Base-by-base conservation (phyloP, 495 filamentous ascomycete genomes). In the Xylaria venustula region DNA sequence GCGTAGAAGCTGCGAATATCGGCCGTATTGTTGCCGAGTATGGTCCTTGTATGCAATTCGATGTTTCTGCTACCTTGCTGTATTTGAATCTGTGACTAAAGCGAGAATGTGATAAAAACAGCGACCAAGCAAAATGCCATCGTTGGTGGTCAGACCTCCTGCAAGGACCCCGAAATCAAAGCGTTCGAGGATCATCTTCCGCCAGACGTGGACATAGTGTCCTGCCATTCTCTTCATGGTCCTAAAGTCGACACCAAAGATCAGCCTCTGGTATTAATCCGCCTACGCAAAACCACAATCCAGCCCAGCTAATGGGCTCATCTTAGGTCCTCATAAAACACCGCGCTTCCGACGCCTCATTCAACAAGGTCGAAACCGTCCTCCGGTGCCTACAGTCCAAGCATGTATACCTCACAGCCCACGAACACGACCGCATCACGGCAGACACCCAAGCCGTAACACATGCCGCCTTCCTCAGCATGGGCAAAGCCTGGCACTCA, bases 361-460 rank as follows among this genome's bases (percentile, higher is more conserved):
- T 96, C 54, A 71, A 79, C 49, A 89, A 94, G 53, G 92, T 97
- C 32, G 85, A 93, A 66, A 71, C 78, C 3, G 87, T 97, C 58
- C 83, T 98, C 12, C 85, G 85, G 44, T 96, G 90, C 66, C 88
- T 98, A 32, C 78, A 81, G 15, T 93, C 90, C 36, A 89, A 89
- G 65, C 84, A 88, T 67, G 95, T 98, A 63, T 86, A 91, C 64
- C 87, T 98, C 52, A 89, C 88, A 4, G 93, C 92, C 17, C 81
- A 86, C 63, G 83, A 91, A 72, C 94, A 98, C 68, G 94, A 98
- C 75, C 89, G 90, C 47, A 98, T 98, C 73, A 98, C 94, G 1
- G 94, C 94, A 37, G 94, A 98, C 72, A 98, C 94, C 1, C 94
- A 98, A 71, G 95, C 94, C 23, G 94, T 98, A 41, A 98, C 94